A percentile compares a stretch with the other conserved stretches of the same genome.
Conservation (phyloP, 1,284 basidiomycete genomes). For the Amylostereum chailletii region DNA sequence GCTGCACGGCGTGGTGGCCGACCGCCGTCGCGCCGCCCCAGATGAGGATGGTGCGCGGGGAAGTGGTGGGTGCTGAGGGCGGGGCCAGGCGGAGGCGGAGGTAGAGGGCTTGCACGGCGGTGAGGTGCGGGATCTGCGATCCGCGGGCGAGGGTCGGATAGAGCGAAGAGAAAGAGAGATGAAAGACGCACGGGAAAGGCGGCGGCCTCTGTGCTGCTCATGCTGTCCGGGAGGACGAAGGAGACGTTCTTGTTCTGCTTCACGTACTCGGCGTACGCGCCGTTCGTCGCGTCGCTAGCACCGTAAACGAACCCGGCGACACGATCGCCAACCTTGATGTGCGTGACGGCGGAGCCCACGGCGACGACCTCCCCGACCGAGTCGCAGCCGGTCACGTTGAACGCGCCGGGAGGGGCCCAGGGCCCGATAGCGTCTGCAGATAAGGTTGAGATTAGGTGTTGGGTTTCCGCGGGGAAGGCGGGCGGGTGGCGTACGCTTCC, state of each 20-base stretch:
- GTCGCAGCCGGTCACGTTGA: constrained; percentile 30
- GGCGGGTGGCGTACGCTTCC: neutral
- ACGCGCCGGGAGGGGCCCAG: neutral
- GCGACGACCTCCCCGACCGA: constrained; percentile 32
- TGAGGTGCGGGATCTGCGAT: neutral
- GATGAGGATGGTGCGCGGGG: constrained; percentile 21
- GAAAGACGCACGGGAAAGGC: constrained; percentile 10
- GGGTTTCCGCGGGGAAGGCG: neutral
- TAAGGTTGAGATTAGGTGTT: neutral
- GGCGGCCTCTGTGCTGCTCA: constrained; percentile 17
- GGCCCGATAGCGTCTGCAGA: neutral
- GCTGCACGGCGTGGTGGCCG: constrained; percentile 32
- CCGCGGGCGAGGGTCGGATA: neutral
- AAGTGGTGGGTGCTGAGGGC: constrained; percentile 3
- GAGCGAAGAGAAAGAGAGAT: neutral
- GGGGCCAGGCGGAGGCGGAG: constrained; percentile 5
- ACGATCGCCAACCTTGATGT: constrained; percentile 29
- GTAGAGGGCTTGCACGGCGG: constrained; percentile 7
- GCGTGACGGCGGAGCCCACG: constrained; percentile 21
- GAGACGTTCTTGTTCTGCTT: constrained; percentile 12
- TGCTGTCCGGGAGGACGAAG: constrained; percentile 16
- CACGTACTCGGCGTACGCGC: constrained; percentile 9
- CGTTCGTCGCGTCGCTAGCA: constrained; percentile 11
- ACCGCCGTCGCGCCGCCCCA: constrained; percentile 33
- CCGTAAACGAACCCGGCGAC: constrained; percentile 38